A percentile compares a stretch with the other conserved stretches of the same genome.
Evolutionary conservation across 2,329 filamentous ascomycete species (phyloP).

Genomic region (Diaporthe longicolla): DNA sequence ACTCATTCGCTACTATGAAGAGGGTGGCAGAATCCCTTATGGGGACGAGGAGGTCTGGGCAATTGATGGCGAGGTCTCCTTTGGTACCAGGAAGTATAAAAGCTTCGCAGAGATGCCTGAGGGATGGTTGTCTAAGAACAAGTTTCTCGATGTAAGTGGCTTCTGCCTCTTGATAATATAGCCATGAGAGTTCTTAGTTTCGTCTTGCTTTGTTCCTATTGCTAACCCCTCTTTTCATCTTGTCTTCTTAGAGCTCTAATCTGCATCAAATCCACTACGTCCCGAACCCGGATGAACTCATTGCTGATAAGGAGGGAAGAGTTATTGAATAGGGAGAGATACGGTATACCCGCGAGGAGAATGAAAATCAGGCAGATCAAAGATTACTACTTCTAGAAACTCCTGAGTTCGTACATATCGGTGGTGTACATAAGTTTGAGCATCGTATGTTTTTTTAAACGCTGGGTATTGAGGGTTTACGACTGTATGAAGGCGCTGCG

Average conservation of each 20-base stretch:
- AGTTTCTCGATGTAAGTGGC: slow-evolving; percentile 18
- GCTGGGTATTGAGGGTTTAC: too few species aligned
- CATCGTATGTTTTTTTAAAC: too few species aligned
- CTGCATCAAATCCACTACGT: not conserved
- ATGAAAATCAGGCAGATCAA: too few species aligned
- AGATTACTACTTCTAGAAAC: too few species aligned
- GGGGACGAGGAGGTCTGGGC: slow-evolving; percentile 24
- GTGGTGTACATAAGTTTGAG: too few species aligned
- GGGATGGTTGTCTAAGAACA: slow-evolving; percentile 5
- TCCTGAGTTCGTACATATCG: too few species aligned
- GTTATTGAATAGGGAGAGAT: not conserved
- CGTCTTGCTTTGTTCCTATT: not conserved
- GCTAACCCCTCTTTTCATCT: slow-evolving; percentile 1
- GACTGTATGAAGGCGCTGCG: too few species aligned
- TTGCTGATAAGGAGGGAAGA: not conserved
- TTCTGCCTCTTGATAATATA: not conserved
- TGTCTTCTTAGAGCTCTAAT: not conserved
- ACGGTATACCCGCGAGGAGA: not conserved
- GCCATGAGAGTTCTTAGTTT: not conserved
- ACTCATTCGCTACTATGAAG: slow-evolving; percentile 22
- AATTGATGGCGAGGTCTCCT: not conserved
- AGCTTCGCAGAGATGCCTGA: not conserved
- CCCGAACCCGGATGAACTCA: not conserved
- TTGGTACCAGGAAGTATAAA: slow-evolving; percentile 1
- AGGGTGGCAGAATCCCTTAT: slow-evolving; percentile 8